Conservation (phyloP, 106 monocot species). For the Dendrobium nobile region DNA sequence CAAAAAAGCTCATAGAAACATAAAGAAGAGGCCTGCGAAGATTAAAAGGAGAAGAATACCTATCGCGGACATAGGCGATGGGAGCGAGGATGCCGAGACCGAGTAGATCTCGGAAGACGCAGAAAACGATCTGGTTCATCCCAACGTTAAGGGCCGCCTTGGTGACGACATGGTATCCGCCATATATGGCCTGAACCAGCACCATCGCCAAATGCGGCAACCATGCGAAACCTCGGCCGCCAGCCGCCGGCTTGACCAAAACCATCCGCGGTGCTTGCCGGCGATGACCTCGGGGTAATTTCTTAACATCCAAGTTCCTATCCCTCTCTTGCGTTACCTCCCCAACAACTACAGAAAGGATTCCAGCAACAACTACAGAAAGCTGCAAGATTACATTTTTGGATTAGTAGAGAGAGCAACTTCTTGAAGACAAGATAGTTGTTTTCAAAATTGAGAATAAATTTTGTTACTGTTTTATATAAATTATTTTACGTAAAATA, state of each 20-base stretch:
- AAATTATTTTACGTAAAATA: too few relatives aligned
- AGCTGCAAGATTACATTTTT: too few relatives aligned
- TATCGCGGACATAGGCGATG: constrained; percentile 35
- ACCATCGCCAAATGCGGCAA: constrained; percentile 54
- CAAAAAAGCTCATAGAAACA: neutral
- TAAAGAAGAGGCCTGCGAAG: neutral
- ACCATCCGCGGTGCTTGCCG: neutral
- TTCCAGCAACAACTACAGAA: neutral
- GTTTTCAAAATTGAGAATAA: too few relatives aligned
- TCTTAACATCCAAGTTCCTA: neutral
- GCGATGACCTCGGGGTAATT: neutral
- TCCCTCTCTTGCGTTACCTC: neutral
- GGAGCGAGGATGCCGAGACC: constrained; percentile 44
- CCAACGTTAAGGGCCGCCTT: constrained; percentile 54
- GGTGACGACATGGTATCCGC: constrained; percentile 64
- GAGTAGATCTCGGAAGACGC: constrained; percentile 45
- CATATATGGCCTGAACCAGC: constrained; percentile 37
- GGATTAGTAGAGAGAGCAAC: too few relatives aligned
- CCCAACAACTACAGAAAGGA: neutral
- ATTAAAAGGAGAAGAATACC: constrained; percentile 1
- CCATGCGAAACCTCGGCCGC: constrained; percentile 7
- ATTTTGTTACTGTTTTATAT: too few relatives aligned
- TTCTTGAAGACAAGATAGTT: too few relatives aligned
- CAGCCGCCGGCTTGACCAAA: neutral
- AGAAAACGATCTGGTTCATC: constrained; percentile 65